Evolutionary conservation across 371 early-diverging fungal genomes (phyloP).

Genomic region (Rhizopus microsporus): DNA sequence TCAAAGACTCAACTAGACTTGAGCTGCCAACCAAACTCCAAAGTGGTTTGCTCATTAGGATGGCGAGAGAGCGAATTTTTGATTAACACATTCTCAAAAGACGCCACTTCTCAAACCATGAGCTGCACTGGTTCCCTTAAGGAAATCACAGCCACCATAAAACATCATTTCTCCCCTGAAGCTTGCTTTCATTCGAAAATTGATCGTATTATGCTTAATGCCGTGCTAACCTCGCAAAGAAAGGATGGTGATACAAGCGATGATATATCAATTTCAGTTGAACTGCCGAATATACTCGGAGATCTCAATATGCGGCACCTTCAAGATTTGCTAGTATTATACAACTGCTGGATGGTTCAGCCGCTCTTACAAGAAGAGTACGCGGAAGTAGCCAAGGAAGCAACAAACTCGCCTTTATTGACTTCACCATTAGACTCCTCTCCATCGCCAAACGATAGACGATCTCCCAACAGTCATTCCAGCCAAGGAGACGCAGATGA

Average conservation of each 20-base stretch:
- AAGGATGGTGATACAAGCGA: conserved; percentile 36
- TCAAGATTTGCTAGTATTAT: conserved; percentile 74
- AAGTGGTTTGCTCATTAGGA: conserved; percentile 71
- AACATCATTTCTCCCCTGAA: conserved; percentile 83
- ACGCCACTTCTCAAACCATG: conserved; percentile 48
- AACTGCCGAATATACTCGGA: conserved; percentile 55
- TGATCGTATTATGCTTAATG: conserved; percentile 61
- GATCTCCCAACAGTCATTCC: background rate
- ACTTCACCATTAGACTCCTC: too few species aligned
- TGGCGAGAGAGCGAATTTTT: conserved; percentile 76
- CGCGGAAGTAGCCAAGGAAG: background rate
- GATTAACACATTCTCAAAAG: conserved; percentile 45
- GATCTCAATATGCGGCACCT: conserved; percentile 77
- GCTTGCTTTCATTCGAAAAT: conserved; percentile 70
- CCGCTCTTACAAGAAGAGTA: conserved; percentile 1
- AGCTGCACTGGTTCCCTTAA: conserved; percentile 65
- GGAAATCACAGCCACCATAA: conserved; percentile 64
- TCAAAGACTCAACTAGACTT: conserved; percentile 72
- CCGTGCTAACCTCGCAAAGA: conserved; percentile 55
- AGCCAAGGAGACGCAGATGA: background rate
- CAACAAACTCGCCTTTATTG: too few species aligned
- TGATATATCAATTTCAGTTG: conserved; percentile 61
- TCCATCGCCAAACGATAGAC: background rate
- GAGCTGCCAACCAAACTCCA: conserved; percentile 77
- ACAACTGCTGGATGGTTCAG: conserved; percentile 67